Conservation (phyloP, 257 asterid species). For the Forsythia suspensa region DNA sequence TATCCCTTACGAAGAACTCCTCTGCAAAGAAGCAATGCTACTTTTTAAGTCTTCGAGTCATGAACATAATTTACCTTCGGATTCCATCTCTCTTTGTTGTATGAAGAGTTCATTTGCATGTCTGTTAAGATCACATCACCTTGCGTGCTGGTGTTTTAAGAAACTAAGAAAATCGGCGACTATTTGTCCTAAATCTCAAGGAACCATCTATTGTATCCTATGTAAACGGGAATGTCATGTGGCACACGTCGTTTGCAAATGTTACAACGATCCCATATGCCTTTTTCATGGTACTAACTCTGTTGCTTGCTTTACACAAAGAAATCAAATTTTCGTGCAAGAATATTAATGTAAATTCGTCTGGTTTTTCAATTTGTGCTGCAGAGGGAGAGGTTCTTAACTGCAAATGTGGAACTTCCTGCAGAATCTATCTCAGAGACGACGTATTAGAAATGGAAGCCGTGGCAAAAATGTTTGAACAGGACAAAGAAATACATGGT, state of each 20-base stretch:
- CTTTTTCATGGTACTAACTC: slow-evolving; percentile 43
- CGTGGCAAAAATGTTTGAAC: slow-evolving; percentile 32
- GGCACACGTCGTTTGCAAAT: slow-evolving; percentile 32
- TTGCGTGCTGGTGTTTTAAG: slow-evolving; percentile 32
- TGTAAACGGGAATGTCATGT: slow-evolving; percentile 45
- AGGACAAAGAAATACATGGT: slow-evolving; percentile 20
- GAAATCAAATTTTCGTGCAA: background rate
- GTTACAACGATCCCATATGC: slow-evolving; percentile 33
- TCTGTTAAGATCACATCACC: slow-evolving; percentile 35
- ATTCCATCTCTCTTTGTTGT: slow-evolving; percentile 3
- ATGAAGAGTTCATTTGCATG: slow-evolving; percentile 33
- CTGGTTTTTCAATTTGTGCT: background rate
- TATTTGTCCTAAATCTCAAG: slow-evolving; percentile 18
- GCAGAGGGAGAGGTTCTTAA: slow-evolving; percentile 30
- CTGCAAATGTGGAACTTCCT: slow-evolving; percentile 26
- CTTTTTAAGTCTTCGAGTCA: slow-evolving; percentile 12
- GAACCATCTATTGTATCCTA: slow-evolving; percentile 28
- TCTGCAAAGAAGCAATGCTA: slow-evolving; percentile 44
- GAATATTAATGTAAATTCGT: background rate
- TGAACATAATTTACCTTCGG: background rate
- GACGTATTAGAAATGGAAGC: slow-evolving; percentile 32
- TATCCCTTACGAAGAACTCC: slow-evolving; percentile 45
- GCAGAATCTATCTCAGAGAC: slow-evolving; percentile 24
- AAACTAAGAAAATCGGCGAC: slow-evolving; percentile 13
- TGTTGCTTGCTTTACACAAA: background rate